Evolutionary conservation across 2,329 filamentous ascomycete genomes (phyloP), one percentile per base, ranked within the genome.

Genomic region (Botrytis galanthina): DNA sequence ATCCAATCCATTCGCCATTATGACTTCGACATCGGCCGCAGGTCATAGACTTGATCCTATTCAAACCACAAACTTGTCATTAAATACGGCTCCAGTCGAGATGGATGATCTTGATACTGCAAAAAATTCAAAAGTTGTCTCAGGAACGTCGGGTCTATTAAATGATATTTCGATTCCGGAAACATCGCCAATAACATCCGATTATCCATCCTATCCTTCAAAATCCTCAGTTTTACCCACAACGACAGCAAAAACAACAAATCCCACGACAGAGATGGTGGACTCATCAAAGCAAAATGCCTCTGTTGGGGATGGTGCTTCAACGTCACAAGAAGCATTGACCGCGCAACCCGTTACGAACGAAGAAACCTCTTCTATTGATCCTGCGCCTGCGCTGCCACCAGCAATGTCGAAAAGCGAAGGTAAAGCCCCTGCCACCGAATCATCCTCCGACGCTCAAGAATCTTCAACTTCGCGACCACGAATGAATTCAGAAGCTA

Each of bases 161-260:
- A 72, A 61, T 42, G 12, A 72, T 61, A 72, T 69, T 35, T 72
- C 62, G 16, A 72, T 69, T 48, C 71, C 71, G 37, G 54, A 46
- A 39, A 60, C 63, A 29, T 72, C 71, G 16, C 48, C 51, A 26
- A 67, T 67, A 39, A 67, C 64, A 37, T 39, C 64, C 32, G 46
- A 39, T 51, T 54, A 67, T 54, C 44, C 20, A 51, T 32, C 46
- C 22, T 29, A 29, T 29, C 26, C 32, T 22, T 54, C 32, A 16
- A 4, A 35, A 29, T 67, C 44, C n/a, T 39, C 46, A 54, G 12
- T 4, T 54, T 39, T 67, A 54, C 46, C 44, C 46, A 67, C 63
- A 51, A 54, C 35, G 29, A 20, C 44, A 18, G 14, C 46, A 54
- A 54, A n/a, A 54, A 54, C 12, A 22, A 57, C 46, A 57, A 57